Evolutionary conservation across 2,329 filamentous ascomycete species (phyloP), one percentile per base, ranked within the genome.

Genomic region (Taxawa tesnikishii): DNA sequence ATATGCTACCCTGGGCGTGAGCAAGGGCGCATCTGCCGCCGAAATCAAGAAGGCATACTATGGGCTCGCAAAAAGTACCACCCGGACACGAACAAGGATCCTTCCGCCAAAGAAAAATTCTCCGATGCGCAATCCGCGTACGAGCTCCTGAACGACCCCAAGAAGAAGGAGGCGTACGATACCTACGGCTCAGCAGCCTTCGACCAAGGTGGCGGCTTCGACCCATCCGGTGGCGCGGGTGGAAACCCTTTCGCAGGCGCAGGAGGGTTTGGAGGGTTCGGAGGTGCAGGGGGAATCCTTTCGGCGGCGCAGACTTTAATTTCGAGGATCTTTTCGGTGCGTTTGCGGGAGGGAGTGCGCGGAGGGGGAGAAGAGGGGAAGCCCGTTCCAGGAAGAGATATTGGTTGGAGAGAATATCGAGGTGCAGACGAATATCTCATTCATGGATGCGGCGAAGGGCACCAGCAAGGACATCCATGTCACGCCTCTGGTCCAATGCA

Each of bases 1-100:
- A 1, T 98, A 98, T 58, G 73, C 75, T 43, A 71, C 82, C 4
- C 75, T 98, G 16, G 90, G 90, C 10, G 83, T 98, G 17, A 67
- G 67, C 48, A 93, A 88, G 55, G 70, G 60, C 40, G 83, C 90
- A n/a, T 77, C 83, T 2, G 64, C 84, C 3, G 66, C 75, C 38
- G 88, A 96, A 21, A 96, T 98, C 55, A 98, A 98, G 56, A 96
- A 94, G 58, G 87, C 90, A 3, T 98, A 98, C 65, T 98, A 98
- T 54, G 83, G 87, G 31, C 67, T 96, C 37, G 90, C 90, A 13
- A 98, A 98, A 98, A 96, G 53, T 98, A 75, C 54, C 90, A 98
- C 50, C 90, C 90, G 6, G 90, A 98, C 55, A 96, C 90, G 21
- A 98, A 96, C 67, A 96, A 96, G 57, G 90, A 96, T 46, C 58